Base-by-base conservation (phyloP, 164 flowering plant genomes). In the Magnolia sinica region DNA sequence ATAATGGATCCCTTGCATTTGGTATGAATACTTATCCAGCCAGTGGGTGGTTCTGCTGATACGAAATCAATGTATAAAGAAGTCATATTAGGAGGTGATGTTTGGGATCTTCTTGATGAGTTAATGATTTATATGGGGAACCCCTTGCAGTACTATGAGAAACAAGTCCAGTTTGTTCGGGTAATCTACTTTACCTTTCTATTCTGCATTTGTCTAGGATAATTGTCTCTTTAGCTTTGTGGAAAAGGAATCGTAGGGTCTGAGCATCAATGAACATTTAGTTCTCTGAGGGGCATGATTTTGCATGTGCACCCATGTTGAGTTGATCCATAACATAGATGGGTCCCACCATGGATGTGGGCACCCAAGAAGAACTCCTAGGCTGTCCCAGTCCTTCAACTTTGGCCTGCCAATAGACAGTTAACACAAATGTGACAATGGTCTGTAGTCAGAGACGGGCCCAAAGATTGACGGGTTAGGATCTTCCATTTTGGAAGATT, bases 31-130 rank as follows among this genome's bases (percentile, higher is more conserved):
- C 55, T 79, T 73, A 67, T 79, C 71, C 90, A 96, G 99, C 98
- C 98, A 74, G 87, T 91, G 80, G 93, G 92, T 78, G 87, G 89
- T 80, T 83, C 76, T 72, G 87, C 87, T 80, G 93, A 88, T 78
- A 84, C 90, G 70, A 92, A 89, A 81, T 87, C 94, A 14, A 94
- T 94, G 98, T 84, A 87, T 77, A 91, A 90, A 85, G 98, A 94
- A 81, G 96, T 96, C 6, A 89, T 96, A 16, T 78, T 94, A 76
- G 99, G 99, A 69, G 99, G 98, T 81, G 99, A 96, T 82, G 96
- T 92, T 23, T 96, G 99, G 99, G 96, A 92, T 88, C 98, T 96
- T 75, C 88, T 96, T 64, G 98, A 96, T 75, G 99, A 96, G 82
- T 78, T 96, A 76, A 96, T 96, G 99, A 88, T 91, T 70, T 96